Evolutionary conservation across 2,329 filamentous ascomycete genomes (phyloP).

Genomic region (Pseudocercospora vitis): DNA sequence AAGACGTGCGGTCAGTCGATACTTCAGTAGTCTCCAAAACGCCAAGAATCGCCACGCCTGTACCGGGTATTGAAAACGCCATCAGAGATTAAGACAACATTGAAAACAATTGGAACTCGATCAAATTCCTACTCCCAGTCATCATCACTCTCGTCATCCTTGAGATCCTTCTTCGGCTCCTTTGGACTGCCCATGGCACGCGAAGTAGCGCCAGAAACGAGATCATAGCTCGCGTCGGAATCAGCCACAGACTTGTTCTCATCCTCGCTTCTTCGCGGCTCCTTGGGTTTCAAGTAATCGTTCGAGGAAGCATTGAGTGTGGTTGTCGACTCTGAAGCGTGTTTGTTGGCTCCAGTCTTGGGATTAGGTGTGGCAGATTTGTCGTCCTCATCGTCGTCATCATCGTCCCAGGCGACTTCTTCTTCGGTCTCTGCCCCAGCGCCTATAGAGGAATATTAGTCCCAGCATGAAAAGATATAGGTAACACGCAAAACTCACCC

Average conservation of each 20-base stretch:
- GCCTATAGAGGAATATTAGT: slow-evolving; percentile 45
- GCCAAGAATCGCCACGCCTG: neutral
- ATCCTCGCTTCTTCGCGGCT: slow-evolving; percentile 74
- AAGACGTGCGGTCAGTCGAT: neutral
- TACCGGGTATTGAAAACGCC: neutral
- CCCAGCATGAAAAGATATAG: neutral
- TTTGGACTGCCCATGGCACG: slow-evolving; percentile 69
- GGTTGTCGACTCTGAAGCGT: slow-evolving; percentile 32
- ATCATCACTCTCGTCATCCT: slow-evolving; percentile 37
- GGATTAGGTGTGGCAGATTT: slow-evolving; percentile 41
- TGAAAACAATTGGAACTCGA: neutral
- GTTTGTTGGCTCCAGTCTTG: slow-evolving; percentile 17
- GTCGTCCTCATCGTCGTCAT: slow-evolving; percentile 70
- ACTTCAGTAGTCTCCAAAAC: neutral
- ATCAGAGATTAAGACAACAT: neutral
- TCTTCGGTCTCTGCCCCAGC: slow-evolving; percentile 73
- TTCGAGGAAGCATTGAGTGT: slow-evolving; percentile 32
- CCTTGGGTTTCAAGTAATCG: slow-evolving; percentile 57
- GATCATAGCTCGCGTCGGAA: slow-evolving; percentile 93
- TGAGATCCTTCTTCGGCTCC: slow-evolving; percentile 47
- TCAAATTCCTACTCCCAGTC: slow-evolving; percentile 38
- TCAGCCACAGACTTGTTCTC: slow-evolving; percentile 76
- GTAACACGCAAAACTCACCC: slow-evolving; percentile 56
- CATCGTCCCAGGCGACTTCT: slow-evolving; percentile 69
- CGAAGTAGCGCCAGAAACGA: slow-evolving; percentile 74